A percentile compares a stretch with the other conserved stretches of the same genome.
phyloP scores from a whole-genome alignment of 805 yeast species.

The Teunomyces aglyptinius region DNA sequence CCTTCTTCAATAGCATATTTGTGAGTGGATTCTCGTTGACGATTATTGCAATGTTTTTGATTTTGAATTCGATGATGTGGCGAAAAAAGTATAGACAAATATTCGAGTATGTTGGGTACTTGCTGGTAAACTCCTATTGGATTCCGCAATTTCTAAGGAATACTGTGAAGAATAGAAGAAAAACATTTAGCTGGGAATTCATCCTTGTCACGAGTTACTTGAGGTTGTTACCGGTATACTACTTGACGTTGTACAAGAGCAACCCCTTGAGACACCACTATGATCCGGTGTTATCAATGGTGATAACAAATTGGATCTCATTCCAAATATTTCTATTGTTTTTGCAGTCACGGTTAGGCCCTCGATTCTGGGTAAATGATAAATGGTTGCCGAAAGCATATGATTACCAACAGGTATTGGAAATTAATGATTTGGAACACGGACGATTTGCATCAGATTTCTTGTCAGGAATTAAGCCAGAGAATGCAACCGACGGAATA shows the following conservation, averaged over 20 bases:
- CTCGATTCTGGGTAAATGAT: constrained; percentile 81
- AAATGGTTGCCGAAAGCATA: constrained; percentile 76
- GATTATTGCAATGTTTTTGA: constrained; percentile 41
- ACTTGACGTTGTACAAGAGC: constrained; percentile 49
- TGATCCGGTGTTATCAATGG: constrained; percentile 49
- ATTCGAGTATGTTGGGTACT: constrained; percentile 56
- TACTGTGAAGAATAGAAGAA: constrained; percentile 63
- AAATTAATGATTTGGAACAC: constrained; percentile 57
- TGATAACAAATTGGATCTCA: constrained; percentile 53
- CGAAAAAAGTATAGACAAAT: constrained; percentile 50
- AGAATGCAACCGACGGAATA: constrained; percentile 21
- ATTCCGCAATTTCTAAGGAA: constrained; percentile 84
- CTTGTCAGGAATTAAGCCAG: constrained; percentile 32
- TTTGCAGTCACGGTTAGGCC: constrained; percentile 67
- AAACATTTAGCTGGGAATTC: constrained; percentile 68
- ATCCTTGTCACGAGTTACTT: constrained; percentile 65
- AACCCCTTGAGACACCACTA: constrained; percentile 73
- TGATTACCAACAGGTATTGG: constrained; percentile 72
- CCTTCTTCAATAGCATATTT: constrained; percentile 24
- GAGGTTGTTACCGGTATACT: constrained; percentile 63
- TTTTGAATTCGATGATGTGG: constrained; percentile 62
- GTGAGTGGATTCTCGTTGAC: constrained; percentile 26
- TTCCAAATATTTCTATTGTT: constrained; percentile 58
- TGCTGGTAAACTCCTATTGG: constrained; percentile 73
- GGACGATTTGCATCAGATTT: constrained; percentile 56